phyloP scores from a whole-genome alignment of 228 moss, liverwort and hornwort genomes.

The Sphagnum magellanicum region DNA sequence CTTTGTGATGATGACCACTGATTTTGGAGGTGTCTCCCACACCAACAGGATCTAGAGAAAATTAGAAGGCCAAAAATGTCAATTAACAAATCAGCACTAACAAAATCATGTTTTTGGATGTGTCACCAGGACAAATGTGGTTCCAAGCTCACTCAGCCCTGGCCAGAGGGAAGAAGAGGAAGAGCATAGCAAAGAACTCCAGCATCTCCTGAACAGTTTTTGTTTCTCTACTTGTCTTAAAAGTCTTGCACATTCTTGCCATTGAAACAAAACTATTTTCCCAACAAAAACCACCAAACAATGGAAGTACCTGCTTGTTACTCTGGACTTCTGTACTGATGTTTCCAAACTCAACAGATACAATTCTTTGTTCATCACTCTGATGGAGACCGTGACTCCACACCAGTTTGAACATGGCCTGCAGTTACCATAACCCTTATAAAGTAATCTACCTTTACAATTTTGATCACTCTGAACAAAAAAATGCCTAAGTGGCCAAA shows the following conservation, averaged over 20 bases:
- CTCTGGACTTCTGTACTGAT: slow-evolving; percentile 60
- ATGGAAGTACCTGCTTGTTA: slow-evolving; percentile 64
- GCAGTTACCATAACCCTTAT: slow-evolving; percentile 2
- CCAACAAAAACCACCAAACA: background rate
- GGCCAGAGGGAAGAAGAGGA: background rate
- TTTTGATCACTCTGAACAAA: background rate
- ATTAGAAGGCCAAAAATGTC: background rate
- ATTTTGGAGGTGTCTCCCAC: slow-evolving; percentile 78
- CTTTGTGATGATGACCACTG: slow-evolving; percentile 75
- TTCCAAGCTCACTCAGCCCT: background rate
- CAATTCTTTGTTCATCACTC: slow-evolving; percentile 58
- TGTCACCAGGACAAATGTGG: background rate
- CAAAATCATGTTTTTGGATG: background rate
- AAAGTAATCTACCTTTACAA: background rate
- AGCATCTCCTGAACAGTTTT: background rate
- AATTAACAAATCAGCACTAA: background rate
- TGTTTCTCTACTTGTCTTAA: too few relatives aligned
- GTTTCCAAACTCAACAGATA: slow-evolving; percentile 72
- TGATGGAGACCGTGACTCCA: slow-evolving; percentile 44
- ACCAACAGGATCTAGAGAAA: slow-evolving; percentile 69
- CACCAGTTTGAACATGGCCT: slow-evolving; percentile 65
- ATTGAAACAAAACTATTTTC: background rate
- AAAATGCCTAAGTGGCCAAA: background rate
- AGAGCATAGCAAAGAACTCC: background rate
- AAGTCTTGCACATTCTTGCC: too few relatives aligned